These are phyloP conservation scores for Tuber borchii DNA, from an alignment of 495 filamentous ascomycete genomes.

Conservation along the genomic window DNA sequence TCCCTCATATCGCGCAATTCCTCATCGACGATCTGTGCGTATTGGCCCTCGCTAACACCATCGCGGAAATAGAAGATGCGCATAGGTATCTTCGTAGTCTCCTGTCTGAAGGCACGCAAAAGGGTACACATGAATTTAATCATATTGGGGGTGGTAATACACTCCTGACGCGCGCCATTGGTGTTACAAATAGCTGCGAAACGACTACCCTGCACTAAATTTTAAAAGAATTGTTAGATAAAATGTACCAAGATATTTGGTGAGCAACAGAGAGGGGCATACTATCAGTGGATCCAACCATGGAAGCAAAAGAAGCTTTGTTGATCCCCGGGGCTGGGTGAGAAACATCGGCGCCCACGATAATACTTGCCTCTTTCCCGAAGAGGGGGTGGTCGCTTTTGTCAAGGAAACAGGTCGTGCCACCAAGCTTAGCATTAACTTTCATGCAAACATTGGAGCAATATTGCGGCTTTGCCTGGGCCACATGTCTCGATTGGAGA, in stretches of 20 bases:
- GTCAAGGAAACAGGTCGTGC: slow-evolving; percentile 52
- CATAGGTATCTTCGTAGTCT: slow-evolving; percentile 51
- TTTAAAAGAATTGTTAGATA: slow-evolving; percentile 10
- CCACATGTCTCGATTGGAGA: slow-evolving; percentile 57
- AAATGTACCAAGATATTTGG: background rate
- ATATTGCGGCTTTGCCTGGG: slow-evolving; percentile 63
- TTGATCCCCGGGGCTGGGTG: slow-evolving; percentile 63
- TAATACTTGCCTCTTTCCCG: slow-evolving; percentile 55
- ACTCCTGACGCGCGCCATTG: slow-evolving; percentile 70
- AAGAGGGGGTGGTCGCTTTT: slow-evolving; percentile 37
- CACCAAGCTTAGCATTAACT: slow-evolving; percentile 92
- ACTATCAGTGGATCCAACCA: slow-evolving; percentile 73
- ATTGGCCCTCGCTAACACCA: slow-evolving; percentile 84
- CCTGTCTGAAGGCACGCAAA: slow-evolving; percentile 56
- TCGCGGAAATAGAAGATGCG: slow-evolving; percentile 91
- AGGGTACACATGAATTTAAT: slow-evolving; percentile 57
- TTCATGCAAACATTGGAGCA: slow-evolving; percentile 88
- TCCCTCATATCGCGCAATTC: slow-evolving; percentile 66
- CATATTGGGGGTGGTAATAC: slow-evolving; percentile 61
- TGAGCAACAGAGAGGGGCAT: slow-evolving; percentile 4
- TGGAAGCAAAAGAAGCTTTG: slow-evolving; percentile 70
- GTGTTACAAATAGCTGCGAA: slow-evolving; percentile 71
- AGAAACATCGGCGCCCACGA: slow-evolving; percentile 85
- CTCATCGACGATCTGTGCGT: slow-evolving; percentile 61
- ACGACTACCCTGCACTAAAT: slow-evolving; percentile 50